phyloP scores from a whole-genome alignment of 2,329 filamentous ascomycete species.

The Colletotrichum sp. region DNA sequence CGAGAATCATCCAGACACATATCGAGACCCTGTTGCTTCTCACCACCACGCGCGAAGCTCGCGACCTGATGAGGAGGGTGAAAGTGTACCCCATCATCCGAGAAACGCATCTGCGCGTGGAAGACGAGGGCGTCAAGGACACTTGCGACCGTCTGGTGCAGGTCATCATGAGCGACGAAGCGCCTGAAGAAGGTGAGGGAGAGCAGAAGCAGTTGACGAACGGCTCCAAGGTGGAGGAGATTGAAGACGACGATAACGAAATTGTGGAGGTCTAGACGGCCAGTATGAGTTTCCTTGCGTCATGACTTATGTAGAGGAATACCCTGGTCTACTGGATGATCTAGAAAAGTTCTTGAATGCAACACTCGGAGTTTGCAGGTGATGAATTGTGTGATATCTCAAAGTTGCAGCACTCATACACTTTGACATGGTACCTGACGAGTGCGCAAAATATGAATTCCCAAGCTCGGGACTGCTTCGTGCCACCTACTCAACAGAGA shows the following conservation, averaged over 20 bases:
- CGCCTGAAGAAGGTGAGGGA: slow-evolving; percentile 49
- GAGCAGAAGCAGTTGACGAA: slow-evolving; percentile 38
- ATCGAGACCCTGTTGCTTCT: slow-evolving; percentile 87
- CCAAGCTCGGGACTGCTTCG: neutral
- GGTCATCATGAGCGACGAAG: slow-evolving; percentile 83
- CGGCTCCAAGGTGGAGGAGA: slow-evolving; percentile 49
- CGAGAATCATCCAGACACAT: slow-evolving; percentile 81
- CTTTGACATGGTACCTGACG: neutral
- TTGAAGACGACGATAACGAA: slow-evolving; percentile 56
- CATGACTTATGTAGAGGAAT: slow-evolving; percentile 17
- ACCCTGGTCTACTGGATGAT: slow-evolving; percentile 10
- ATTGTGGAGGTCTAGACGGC: slow-evolving; percentile 56
- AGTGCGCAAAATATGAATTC: neutral
- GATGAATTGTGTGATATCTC: neutral
- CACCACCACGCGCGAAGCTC: slow-evolving; percentile 76
- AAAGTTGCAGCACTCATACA: neutral
- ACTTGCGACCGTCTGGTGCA: slow-evolving; percentile 90
- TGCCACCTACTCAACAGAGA: slow-evolving; percentile 20
- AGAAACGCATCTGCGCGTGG: slow-evolving; percentile 80
- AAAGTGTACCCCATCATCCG: slow-evolving; percentile 90
- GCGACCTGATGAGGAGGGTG: slow-evolving; percentile 75
- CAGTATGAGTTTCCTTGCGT: slow-evolving; percentile 1
- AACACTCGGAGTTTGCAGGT: neutral
- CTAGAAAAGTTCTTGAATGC: neutral
- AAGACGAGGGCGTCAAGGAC: slow-evolving; percentile 81